Percentiles rank a stretch among this genome's conserved stretches.
Conservation (phyloP, 495 filamentous ascomycete species). For the Schizothecium vesticola region DNA sequence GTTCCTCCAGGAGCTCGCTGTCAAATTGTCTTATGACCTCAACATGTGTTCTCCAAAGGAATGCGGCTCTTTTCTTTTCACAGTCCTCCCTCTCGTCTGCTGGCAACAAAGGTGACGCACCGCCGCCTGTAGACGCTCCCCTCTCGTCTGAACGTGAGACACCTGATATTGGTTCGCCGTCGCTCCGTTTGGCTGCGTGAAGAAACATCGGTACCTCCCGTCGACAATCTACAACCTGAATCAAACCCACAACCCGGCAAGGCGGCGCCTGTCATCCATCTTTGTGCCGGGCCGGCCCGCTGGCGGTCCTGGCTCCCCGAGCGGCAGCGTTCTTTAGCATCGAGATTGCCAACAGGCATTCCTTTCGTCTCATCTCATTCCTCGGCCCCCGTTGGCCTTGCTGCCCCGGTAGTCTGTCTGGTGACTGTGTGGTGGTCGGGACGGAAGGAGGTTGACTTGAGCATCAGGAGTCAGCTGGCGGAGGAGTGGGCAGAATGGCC, state of each 20-base stretch:
- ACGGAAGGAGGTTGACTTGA: not conserved
- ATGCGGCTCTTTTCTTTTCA: not conserved
- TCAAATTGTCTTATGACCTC: slow-evolving; percentile 1
- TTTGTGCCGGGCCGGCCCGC: not conserved
- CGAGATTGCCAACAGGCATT: not conserved
- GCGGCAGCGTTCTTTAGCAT: not conserved
- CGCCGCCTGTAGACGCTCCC: not conserved
- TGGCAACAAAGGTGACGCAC: not conserved
- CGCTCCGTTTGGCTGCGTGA: not conserved
- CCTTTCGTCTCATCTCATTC: not conserved
- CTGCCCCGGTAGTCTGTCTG: not conserved
- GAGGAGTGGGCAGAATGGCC: not conserved
- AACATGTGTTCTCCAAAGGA: not conserved
- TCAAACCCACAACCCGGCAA: not conserved
- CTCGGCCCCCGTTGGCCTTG: not conserved
- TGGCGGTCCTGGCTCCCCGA: not conserved
- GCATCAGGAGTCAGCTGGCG: not conserved
- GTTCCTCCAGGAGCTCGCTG: not conserved
- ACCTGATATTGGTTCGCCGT: not conserved
- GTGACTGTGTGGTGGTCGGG: slow-evolving; percentile 9
- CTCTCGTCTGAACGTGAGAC: not conserved
- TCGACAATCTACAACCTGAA: not conserved
- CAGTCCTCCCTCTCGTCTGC: not conserved
- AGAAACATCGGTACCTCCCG: not conserved
- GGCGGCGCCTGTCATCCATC: not conserved